Conservation (phyloP, 768 basidiomycete genomes). For the Tricholoma saponaceum region DNA sequence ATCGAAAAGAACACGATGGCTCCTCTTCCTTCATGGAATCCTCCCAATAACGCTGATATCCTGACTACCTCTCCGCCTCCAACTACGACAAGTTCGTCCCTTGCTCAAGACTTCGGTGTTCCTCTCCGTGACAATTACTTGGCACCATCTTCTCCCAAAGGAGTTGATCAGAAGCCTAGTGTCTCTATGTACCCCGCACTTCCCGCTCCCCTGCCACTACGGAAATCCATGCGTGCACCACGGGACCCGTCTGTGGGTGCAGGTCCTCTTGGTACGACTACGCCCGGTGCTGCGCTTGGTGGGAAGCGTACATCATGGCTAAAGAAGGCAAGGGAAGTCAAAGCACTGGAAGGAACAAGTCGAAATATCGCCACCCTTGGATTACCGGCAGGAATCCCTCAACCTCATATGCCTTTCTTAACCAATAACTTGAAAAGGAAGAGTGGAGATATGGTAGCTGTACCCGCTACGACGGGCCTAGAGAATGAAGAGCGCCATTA, state of each 20-base stretch:
- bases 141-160: conserved; percentile 13
- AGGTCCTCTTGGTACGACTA: conserved; percentile 30
- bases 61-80: conserved; percentile 6
- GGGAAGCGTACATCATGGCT: conserved; percentile 81
- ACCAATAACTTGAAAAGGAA: conserved; percentile 53
- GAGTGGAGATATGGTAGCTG: conserved; percentile 46
- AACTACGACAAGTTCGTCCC: not conserved
- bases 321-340: conserved; percentile 70
- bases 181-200: conserved; percentile 53
- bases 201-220: conserved; percentile 64
- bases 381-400: conserved; percentile 1
- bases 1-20: conserved; percentile 4
- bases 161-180: conserved; percentile 34
- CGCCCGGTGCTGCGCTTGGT: conserved; percentile 36
- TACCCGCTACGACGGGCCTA: conserved; percentile 11
- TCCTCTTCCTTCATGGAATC: conserved; percentile 9
- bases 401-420: conserved; percentile 8
- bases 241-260: conserved; percentile 39
- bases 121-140: conserved; percentile 32
- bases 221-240: conserved; percentile 57
- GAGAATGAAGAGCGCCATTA: conserved; percentile 39
- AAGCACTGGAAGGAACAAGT: conserved; percentile 55
- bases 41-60: conserved; percentile 1
- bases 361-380: conserved; percentile 27
- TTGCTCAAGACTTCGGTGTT: conserved; percentile 20